Percentiles rank a stretch among this genome's conserved stretches.
phyloP scores from a whole-genome alignment of 2,329 filamentous ascomycete genomes.

The Hypoxylon sp. region DNA sequence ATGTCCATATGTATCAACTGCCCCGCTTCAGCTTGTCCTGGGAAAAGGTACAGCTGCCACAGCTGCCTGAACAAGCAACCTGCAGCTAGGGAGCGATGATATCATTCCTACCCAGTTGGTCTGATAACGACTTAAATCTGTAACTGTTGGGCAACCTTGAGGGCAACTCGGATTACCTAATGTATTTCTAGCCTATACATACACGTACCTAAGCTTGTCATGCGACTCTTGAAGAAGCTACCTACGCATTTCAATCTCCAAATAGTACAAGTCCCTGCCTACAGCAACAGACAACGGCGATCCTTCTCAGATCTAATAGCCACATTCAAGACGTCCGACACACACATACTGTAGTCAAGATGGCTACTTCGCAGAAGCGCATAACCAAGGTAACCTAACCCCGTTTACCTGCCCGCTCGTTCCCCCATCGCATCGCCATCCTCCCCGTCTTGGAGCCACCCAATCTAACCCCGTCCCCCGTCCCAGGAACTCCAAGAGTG shows the following conservation, averaged over 20 bases:
- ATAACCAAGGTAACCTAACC: conserved; percentile 48
- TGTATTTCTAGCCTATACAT: no score
- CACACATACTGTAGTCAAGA: conserved; percentile 38
- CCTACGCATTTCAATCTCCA: not conserved
- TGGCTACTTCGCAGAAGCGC: conserved; percentile 50
- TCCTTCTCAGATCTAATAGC: not conserved
- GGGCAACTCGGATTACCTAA: conserved; percentile 8
- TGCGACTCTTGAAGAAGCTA: not conserved
- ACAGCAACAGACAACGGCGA: not conserved
- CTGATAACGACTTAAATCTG: conserved; percentile 8
- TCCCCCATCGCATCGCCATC: conserved; percentile 40
- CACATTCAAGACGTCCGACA: not conserved
- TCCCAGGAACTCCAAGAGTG: conserved; percentile 67
- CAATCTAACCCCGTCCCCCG: not conserved
- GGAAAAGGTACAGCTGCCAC: not conserved
- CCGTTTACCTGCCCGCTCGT: no score
- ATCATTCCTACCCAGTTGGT: conserved; percentile 27
- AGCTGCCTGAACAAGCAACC: not conserved
- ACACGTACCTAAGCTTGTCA: not conserved
- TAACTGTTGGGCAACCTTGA: conserved; percentile 1
- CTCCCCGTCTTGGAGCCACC: not conserved
- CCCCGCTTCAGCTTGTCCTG: conserved; percentile 30
- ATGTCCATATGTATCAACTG: conserved; percentile 1
- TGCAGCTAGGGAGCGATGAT: conserved; percentile 18
- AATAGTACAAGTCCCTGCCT: not conserved